phyloP scores from a whole-genome alignment of 2,329 filamentous ascomycete species.

The Pseudogymnoascus sp. region DNA sequence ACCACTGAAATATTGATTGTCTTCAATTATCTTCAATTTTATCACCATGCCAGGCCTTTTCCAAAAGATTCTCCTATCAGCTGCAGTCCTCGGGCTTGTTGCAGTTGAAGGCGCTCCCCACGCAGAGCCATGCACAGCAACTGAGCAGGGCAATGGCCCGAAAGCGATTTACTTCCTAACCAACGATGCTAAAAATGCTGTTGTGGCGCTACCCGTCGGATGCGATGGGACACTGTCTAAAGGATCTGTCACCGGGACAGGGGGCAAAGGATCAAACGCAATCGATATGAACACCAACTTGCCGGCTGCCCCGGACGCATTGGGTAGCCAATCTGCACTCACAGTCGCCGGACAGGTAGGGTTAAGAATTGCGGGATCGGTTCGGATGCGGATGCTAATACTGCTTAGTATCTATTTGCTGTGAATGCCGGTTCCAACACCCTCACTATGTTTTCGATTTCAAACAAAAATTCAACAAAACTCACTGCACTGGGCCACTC shows the following conservation, averaged over 20 bases:
- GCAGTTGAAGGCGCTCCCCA: background rate
- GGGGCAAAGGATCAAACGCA: slow-evolving; percentile 37
- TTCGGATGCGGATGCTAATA: slow-evolving; percentile 4
- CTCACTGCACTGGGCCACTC: slow-evolving; percentile 38
- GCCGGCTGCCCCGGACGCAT: slow-evolving; percentile 39
- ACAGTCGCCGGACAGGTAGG: slow-evolving; percentile 42
- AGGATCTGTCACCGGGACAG: slow-evolving; percentile 36
- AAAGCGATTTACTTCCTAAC: slow-evolving; percentile 48
- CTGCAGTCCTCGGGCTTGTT: background rate
- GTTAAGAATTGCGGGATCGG: slow-evolving; percentile 30
- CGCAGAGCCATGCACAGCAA: background rate
- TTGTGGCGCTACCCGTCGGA: slow-evolving; percentile 42
- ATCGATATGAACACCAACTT: slow-evolving; percentile 31
- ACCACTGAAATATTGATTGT: background rate
- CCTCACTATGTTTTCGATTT: slow-evolving; percentile 41
- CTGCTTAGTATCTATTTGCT: slow-evolving; percentile 42
- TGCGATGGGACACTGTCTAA: slow-evolving; percentile 38
- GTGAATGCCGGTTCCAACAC: slow-evolving; percentile 48
- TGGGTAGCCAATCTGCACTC: slow-evolving; percentile 43
- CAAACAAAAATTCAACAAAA: slow-evolving; percentile 33
- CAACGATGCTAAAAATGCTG: slow-evolving; percentile 40
- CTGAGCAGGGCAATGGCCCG: background rate
- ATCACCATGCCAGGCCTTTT: background rate
- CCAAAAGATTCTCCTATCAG: background rate
- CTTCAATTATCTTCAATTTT: background rate